These are phyloP conservation scores for Xylariomycetidae sp. DNA, from an alignment of 2,329 filamentous ascomycete genomes.

Conservation along the genomic window DNA sequence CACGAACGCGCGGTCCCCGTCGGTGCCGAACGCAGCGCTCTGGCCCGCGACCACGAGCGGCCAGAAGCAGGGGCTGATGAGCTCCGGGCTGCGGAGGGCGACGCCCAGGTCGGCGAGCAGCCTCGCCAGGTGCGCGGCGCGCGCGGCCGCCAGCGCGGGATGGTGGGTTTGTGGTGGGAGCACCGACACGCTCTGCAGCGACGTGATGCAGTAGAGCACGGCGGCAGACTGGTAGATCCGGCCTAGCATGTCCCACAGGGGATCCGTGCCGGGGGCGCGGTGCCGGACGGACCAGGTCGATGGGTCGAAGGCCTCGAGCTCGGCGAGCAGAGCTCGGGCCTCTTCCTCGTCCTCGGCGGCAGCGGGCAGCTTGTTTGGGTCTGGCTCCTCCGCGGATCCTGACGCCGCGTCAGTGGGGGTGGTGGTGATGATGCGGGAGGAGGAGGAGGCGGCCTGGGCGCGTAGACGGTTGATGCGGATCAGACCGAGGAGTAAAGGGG, in stretches of 20 bases:
- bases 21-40: constrained; percentile 17
- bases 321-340: constrained; percentile 16
- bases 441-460: constrained; percentile 6
- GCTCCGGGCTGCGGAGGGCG: constrained; percentile 9
- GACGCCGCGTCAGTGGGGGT: constrained; percentile 5
- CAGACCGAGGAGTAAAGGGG: constrained; percentile 19
- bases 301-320: constrained; percentile 24
- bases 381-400: constrained; percentile 5
- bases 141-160: constrained; percentile 4
- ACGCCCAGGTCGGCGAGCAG: constrained; percentile 19
- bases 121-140: constrained; percentile 10
- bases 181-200: constrained; percentile 24
- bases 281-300: constrained; percentile 19
- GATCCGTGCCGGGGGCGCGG: constrained; percentile 7
- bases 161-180: constrained; percentile 11
- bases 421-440: constrained; percentile 3
- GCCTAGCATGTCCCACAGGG: constrained; percentile 26
- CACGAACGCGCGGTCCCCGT: constrained; percentile 23
- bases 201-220: constrained; percentile 19
- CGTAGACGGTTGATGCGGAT: constrained; percentile 27
- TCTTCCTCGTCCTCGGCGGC: neutral
- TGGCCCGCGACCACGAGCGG: constrained; percentile 28
- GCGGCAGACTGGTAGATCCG: constrained; percentile 27
- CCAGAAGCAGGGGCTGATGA: constrained; percentile 27
- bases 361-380: constrained; percentile 10